These are phyloP conservation scores for Fraxinus anomala DNA, from an alignment of 257 asterid genomes.

Conservation along the genomic window DNA sequence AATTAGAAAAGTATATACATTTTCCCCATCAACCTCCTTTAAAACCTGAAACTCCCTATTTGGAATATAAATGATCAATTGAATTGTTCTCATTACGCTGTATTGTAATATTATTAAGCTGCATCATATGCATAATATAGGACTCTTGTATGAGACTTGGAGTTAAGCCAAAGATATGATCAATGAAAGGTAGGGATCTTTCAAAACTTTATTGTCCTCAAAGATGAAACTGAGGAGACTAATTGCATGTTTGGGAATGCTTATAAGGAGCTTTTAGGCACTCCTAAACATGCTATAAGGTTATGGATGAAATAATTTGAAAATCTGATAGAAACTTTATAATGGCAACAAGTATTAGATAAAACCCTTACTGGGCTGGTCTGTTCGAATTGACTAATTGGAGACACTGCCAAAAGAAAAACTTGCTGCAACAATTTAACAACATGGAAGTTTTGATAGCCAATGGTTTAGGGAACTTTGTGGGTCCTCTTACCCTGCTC, in stretches of 20 bases:
- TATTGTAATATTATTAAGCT: background rate
- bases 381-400: background rate
- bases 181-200: background rate
- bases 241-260: background rate
- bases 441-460: conserved; percentile 5
- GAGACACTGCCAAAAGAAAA: background rate
- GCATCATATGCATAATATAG: background rate
- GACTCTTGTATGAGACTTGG: background rate
- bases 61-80: background rate
- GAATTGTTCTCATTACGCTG: background rate
- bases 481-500: background rate
- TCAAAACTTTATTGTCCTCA: background rate
- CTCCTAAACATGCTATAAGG: too few relatives aligned
- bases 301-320: background rate
- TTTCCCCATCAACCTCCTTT: background rate
- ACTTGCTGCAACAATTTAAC: background rate
- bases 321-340: background rate
- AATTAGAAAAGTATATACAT: too few relatives aligned
- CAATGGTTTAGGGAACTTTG: background rate
- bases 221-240: background rate
- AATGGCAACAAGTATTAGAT: background rate
- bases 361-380: background rate
- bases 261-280: background rate
- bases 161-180: background rate
- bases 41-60: background rate